phyloP scores from a whole-genome alignment of 306 rosid species.

The Benincasa hispida region DNA sequence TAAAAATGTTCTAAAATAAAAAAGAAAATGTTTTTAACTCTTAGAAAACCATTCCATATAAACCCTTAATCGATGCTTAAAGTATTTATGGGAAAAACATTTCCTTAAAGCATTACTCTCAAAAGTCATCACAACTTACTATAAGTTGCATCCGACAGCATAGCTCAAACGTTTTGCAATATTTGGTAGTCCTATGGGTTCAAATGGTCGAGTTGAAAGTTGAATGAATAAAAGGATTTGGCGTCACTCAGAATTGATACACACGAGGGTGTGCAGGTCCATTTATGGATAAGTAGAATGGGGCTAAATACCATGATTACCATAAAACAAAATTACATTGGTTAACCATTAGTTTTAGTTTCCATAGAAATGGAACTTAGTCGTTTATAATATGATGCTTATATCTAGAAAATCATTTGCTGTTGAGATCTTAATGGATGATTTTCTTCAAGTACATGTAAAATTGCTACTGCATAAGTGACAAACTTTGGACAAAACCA shows the following conservation, averaged over 20 bases:
- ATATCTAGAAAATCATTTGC: background rate
- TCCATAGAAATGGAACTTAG: background rate
- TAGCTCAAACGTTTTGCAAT: background rate
- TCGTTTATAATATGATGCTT: background rate
- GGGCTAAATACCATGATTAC: background rate
- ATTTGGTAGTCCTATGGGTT: background rate
- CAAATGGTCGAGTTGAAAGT: no score
- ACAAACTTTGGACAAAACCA: background rate
- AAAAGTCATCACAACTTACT: background rate
- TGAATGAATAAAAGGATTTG: background rate
- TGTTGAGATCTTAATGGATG: background rate
- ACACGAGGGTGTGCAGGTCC: background rate
- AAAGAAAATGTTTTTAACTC: no score
- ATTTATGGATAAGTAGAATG: background rate
- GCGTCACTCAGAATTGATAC: background rate
- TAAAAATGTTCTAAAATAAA: no score
- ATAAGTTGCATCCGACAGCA: background rate
- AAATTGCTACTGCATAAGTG: background rate
- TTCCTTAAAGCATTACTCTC: background rate
- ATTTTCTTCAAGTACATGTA: background rate
- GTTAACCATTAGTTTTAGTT: background rate
- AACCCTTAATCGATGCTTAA: background rate
- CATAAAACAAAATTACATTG: background rate
- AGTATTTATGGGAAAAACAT: background rate
- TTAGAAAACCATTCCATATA: no score